phyloP scores from a whole-genome alignment of 176 grass and related monocot species.

The Aegilops umbellulata region DNA sequence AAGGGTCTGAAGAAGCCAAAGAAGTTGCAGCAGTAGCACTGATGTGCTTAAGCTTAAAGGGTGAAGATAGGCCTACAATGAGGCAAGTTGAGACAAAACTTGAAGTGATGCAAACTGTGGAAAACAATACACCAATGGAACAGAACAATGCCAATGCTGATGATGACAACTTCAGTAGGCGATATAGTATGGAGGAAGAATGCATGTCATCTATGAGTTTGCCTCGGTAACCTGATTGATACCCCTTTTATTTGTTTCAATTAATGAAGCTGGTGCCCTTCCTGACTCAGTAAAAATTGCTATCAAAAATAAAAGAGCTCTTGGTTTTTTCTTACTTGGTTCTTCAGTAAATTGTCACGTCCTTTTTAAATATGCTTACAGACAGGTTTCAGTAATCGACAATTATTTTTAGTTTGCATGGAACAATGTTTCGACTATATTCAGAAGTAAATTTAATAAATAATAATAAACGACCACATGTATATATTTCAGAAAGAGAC shows the following conservation, averaged over 20 bases:
- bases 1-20: neutral
- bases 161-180: slow-evolving; percentile 5
- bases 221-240: neutral
- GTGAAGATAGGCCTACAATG: neutral
- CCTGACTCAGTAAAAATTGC: neutral
- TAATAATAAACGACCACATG: neutral
- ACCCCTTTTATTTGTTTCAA: neutral
- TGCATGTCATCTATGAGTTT: slow-evolving; percentile 28
- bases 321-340: neutral
- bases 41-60: slow-evolving; percentile 28
- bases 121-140: neutral
- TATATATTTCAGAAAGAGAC: neutral
- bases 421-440: neutral
- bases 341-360: neutral
- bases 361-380: neutral
- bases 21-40: slow-evolving; percentile 24
- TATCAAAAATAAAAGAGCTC: no score
- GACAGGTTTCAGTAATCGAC: neutral
- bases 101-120: slow-evolving; percentile 14
- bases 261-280: neutral
- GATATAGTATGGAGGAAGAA: slow-evolving; percentile 30
- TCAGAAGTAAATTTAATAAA: neutral
- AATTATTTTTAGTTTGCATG: neutral
- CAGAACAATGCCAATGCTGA: neutral
- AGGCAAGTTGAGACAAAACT: slow-evolving; percentile 26